Conservation (phyloP, 345 rosid genomes). For the Reutealis trisperma region DNA sequence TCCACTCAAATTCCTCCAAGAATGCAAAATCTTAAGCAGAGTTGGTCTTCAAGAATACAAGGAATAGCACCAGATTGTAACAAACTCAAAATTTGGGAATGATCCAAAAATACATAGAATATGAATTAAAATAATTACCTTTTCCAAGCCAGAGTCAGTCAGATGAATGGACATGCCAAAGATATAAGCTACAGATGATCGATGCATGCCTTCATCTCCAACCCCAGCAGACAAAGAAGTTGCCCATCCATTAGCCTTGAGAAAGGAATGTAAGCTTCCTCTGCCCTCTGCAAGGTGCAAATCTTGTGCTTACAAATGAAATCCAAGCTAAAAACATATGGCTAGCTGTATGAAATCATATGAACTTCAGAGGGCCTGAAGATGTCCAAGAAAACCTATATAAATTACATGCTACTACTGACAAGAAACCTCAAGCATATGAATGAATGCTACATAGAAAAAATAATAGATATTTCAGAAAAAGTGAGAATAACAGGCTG, state of each 20-base stretch:
- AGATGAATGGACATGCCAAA: conserved; percentile 86
- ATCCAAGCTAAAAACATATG: conserved; percentile 13
- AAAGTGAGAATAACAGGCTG: neutral
- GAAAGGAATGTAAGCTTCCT: conserved; percentile 88
- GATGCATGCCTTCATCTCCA: conserved; percentile 84
- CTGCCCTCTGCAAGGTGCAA: conserved; percentile 73
- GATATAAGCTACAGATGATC: conserved; percentile 81
- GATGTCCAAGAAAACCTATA: neutral
- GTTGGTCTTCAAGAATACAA: neutral
- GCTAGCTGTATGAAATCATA: conserved; percentile 5
- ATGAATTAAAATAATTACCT: conserved; percentile 40
- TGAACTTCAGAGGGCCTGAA: conserved; percentile 1
- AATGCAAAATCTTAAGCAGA: neutral
- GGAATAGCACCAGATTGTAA: neutral
- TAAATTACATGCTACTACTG: neutral
- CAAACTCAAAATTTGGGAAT: neutral
- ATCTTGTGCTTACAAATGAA: conserved; percentile 18
- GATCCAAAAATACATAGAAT: neutral
- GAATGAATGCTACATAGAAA: neutral
- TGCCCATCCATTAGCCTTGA: conserved; percentile 85
- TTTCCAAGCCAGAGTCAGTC: conserved; percentile 89
- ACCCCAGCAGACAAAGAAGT: conserved; percentile 91
- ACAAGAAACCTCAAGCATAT: conserved; percentile 1
- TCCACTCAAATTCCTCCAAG: conserved; percentile 1
- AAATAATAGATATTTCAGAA: neutral